Evolutionary conservation across 2,329 filamentous ascomycete species (phyloP).

Genomic region (Polychaeton citri): DNA sequence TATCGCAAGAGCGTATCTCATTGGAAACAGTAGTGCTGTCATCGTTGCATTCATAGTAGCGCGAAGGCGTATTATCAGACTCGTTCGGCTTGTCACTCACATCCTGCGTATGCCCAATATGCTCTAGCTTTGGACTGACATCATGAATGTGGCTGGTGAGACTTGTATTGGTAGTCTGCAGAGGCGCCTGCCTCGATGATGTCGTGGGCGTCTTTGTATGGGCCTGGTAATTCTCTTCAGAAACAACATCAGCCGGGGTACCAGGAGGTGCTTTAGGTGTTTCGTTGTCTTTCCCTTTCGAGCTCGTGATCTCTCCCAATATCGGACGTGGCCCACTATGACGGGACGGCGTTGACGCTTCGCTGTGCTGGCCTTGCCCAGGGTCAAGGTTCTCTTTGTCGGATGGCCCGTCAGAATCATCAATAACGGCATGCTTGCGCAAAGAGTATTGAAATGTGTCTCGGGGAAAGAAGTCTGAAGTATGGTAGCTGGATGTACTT

Average conservation of each 20-base stretch:
- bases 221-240: no score
- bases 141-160: slow-evolving; percentile 13
- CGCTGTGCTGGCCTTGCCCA: not conserved
- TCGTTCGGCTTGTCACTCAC: not conserved
- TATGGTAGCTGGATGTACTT: slow-evolving; percentile 24
- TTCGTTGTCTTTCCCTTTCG: no score
- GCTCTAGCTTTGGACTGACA: slow-evolving; percentile 17
- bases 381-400: slow-evolving; percentile 11
- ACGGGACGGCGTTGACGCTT: not conserved
- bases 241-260: slow-evolving; percentile 14
- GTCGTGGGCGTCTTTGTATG: no score
- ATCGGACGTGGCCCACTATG: slow-evolving; percentile 2
- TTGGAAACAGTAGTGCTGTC: slow-evolving; percentile 1
- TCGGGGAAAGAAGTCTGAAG: slow-evolving; percentile 26
- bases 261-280: slow-evolving; percentile 13
- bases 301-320: not conserved
- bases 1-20: slow-evolving; percentile 4
- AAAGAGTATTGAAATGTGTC: slow-evolving; percentile 24
- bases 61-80: not conserved
- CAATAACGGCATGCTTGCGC: slow-evolving; percentile 17
- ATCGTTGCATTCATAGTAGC: not conserved
- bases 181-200: no score
- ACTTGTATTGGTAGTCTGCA: slow-evolving; percentile 1
- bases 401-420: slow-evolving; percentile 5
- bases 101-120: slow-evolving; percentile 5